Percentiles rank a stretch among this genome's conserved stretches.
These are phyloP conservation scores for Oryza glaberrima DNA, from an alignment of 176 grass and related monocot genomes.

Conservation along the genomic window DNA sequence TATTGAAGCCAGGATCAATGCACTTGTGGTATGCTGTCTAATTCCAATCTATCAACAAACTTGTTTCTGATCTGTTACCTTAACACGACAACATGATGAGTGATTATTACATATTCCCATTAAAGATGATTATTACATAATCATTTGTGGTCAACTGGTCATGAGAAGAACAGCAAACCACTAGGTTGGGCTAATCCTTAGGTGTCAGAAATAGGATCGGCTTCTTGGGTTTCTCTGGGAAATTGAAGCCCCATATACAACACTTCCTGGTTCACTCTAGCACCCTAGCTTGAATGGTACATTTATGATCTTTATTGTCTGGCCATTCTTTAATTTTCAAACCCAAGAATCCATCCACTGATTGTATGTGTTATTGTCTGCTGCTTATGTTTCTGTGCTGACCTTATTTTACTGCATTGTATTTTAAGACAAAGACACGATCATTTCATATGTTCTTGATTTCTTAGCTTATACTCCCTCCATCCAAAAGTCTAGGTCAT, in stretches of 20 bases:
- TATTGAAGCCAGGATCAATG: conserved; percentile 98
- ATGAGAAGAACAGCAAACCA: neutral
- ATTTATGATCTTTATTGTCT: neutral
- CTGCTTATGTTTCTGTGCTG: neutral
- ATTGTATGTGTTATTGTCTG: neutral
- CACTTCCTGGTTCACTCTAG: too few species aligned
- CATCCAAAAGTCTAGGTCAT: too few species aligned
- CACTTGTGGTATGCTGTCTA: conserved; percentile 79
- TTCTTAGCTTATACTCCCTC: neutral
- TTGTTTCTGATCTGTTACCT: conserved; percentile 26
- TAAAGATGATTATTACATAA: neutral
- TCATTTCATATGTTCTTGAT: neutral
- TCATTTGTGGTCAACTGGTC: conserved; percentile 24
- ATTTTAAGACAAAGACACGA: conserved; percentile 10
- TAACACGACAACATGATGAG: conserved; percentile 2
- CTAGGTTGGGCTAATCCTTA: neutral
- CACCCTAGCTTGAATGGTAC: neutral
- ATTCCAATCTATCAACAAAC: conserved; percentile 32
- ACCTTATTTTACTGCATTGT: neutral
- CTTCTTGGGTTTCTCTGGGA: too few species aligned
- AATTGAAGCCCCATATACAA: too few species aligned
- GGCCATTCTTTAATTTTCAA: neutral
- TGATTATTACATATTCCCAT: neutral
- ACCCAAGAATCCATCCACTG: neutral
- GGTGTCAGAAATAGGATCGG: too few species aligned